Conservation (phyloP, 202 grass and related monocot species). For the Dendrocalamus latiflorus region DNA sequence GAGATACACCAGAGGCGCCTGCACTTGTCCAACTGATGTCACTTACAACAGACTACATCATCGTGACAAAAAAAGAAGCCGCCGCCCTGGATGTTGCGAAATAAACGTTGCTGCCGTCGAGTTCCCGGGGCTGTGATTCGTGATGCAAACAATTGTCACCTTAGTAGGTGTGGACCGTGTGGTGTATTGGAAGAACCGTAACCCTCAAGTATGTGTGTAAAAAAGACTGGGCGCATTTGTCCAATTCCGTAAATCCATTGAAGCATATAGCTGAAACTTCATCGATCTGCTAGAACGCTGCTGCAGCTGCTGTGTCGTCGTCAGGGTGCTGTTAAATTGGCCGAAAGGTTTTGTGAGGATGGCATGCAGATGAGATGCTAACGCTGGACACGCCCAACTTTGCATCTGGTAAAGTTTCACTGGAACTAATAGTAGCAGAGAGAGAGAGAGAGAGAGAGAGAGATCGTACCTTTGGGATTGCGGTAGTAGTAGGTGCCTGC, state of each 20-base stretch:
- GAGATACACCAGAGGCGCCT: too few relatives aligned
- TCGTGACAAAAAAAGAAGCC: too few relatives aligned
- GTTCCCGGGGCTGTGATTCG: neutral
- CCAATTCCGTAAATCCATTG: neutral
- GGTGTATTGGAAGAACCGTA: neutral
- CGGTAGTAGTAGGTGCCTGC: too few relatives aligned
- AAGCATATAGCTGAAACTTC: neutral
- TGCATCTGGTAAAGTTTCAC: too few relatives aligned
- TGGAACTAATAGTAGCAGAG: too few relatives aligned
- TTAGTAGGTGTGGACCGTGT: neutral
- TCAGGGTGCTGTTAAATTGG: neutral
- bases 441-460: too few relatives aligned
- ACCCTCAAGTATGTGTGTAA: neutral
- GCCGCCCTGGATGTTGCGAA: too few relatives aligned
- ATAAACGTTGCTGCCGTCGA: neutral
- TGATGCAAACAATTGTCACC: slow-evolving; percentile 9
- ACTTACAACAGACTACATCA: too few relatives aligned
- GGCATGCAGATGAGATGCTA: neutral
- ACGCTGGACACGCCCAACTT: too few relatives aligned
- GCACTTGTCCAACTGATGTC: too few relatives aligned
- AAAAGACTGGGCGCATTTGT: neutral
- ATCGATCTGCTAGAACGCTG: neutral
- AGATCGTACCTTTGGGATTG: too few relatives aligned
- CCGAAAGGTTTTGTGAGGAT: neutral
- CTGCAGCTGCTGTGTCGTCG: neutral